phyloP scores from a whole-genome alignment of 495 filamentous ascomycete species.

The Glonium stellatum region DNA sequence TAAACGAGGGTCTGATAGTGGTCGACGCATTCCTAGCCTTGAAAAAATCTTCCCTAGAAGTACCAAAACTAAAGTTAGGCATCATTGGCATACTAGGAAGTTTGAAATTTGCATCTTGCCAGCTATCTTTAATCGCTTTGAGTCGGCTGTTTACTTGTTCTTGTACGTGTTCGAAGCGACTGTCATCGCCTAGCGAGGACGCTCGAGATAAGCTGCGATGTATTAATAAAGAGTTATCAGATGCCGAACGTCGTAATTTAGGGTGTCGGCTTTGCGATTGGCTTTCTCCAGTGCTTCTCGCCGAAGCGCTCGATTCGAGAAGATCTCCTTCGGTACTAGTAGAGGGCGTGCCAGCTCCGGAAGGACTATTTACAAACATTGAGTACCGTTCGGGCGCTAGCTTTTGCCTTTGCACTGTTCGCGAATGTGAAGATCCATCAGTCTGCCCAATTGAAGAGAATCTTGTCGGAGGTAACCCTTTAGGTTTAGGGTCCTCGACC shows the following conservation, averaged over 20 bases:
- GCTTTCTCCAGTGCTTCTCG: background rate
- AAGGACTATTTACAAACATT: conserved; percentile 1
- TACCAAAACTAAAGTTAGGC: conserved; percentile 36
- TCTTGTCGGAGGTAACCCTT: background rate
- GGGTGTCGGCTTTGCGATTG: background rate
- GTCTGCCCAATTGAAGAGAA: conserved; percentile 7
- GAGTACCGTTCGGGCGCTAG: background rate
- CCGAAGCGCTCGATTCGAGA: background rate
- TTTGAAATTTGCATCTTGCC: conserved; percentile 70
- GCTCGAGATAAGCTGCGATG: conserved; percentile 56
- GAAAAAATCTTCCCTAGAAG: conserved; percentile 29
- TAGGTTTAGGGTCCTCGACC: background rate
- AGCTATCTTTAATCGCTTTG: conserved; percentile 86
- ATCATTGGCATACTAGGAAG: conserved; percentile 50
- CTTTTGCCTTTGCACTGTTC: background rate
- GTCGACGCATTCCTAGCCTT: conserved; percentile 15
- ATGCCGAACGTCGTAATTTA: conserved; percentile 55
- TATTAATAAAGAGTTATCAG: conserved; percentile 64
- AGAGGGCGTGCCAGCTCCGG: conserved; percentile 10
- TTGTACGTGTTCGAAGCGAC: conserved; percentile 71
- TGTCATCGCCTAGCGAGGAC: conserved; percentile 80
- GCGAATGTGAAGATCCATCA: conserved; percentile 11
- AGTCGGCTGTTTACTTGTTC: conserved; percentile 77
- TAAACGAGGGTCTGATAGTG: conserved; percentile 23
- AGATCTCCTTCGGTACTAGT: background rate